A percentile compares a stretch with the other conserved stretches of the same genome.
Conservation (phyloP, 108 stramenopile species). For the Bacterosira constricta region DNA sequence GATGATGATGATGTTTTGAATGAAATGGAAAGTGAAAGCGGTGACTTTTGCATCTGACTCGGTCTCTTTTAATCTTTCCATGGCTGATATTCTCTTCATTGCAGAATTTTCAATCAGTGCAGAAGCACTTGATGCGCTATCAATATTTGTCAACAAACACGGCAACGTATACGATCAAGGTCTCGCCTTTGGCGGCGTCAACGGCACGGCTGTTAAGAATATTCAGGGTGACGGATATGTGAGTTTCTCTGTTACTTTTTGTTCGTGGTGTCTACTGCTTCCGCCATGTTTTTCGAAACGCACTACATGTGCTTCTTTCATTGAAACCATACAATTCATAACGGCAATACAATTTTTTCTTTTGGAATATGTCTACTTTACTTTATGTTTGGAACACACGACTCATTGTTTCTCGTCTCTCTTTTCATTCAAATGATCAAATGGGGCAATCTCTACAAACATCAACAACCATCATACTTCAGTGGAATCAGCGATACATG, state of each 20-base stretch:
- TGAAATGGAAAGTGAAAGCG: no score
- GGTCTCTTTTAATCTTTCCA: no score
- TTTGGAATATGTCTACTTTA: not conserved
- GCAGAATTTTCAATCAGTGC: slow-evolving; percentile 62
- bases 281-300: no score
- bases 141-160: slow-evolving; percentile 51
- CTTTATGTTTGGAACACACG: not conserved
- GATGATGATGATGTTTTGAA: no score
- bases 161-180: slow-evolving; percentile 55
- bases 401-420: no score
- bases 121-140: slow-evolving; percentile 49
- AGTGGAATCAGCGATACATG: slow-evolving; percentile 46
- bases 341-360: not conserved
- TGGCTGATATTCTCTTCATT: not conserved
- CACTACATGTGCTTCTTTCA: no score
- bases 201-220: slow-evolving; percentile 49
- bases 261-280: not conserved
- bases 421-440: no score
- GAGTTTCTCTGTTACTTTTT: not conserved
- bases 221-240: slow-evolving; percentile 59
- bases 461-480: no score
- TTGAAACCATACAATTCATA: not conserved
- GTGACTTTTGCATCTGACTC: no score
- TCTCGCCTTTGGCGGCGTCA: slow-evolving; percentile 64
- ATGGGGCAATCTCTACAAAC: no score